Evolutionary conservation across 192 early-diverging fungal genomes (phyloP).

Genomic region (Geosiphon pyriformis): DNA sequence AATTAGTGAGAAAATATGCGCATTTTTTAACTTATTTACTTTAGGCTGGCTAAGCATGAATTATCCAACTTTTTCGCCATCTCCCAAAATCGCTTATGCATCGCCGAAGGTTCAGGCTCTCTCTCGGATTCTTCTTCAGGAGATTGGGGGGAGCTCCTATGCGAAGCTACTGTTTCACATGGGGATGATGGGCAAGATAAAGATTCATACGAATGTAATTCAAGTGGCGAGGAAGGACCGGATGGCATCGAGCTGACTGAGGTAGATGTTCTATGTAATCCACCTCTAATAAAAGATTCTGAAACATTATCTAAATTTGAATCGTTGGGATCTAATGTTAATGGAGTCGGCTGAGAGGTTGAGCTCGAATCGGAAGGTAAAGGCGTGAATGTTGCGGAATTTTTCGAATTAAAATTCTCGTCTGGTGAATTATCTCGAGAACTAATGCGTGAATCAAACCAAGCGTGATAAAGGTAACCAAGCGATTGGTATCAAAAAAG

Average conservation of each 20-base stretch:
- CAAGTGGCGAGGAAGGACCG: background rate
- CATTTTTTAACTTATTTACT: background rate
- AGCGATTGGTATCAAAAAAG: background rate
- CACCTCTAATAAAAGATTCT: background rate
- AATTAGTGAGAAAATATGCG: background rate
- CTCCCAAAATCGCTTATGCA: slow-evolving; percentile 5
- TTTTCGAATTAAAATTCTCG: background rate
- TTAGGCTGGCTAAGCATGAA: slow-evolving; percentile 17
- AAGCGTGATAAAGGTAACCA: background rate
- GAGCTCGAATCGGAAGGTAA: background rate
- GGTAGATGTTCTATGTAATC: background rate
- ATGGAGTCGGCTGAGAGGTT: no score
- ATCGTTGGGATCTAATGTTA: background rate
- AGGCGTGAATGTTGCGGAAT: background rate
- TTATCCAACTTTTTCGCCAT: slow-evolving; percentile 6
- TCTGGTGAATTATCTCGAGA: background rate
- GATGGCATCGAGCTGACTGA: background rate
- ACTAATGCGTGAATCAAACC: background rate
- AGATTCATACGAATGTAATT: background rate
- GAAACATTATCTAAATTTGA: background rate
- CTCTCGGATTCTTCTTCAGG: background rate
- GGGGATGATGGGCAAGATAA: background rate
- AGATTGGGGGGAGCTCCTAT: background rate
- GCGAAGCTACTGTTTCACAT: background rate
- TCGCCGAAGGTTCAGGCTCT: slow-evolving; percentile 4